Evolutionary conservation across 176 grass and related monocot species (phyloP), one percentile per base, ranked within the genome.

Genomic region (Oryza nivara): DNA sequence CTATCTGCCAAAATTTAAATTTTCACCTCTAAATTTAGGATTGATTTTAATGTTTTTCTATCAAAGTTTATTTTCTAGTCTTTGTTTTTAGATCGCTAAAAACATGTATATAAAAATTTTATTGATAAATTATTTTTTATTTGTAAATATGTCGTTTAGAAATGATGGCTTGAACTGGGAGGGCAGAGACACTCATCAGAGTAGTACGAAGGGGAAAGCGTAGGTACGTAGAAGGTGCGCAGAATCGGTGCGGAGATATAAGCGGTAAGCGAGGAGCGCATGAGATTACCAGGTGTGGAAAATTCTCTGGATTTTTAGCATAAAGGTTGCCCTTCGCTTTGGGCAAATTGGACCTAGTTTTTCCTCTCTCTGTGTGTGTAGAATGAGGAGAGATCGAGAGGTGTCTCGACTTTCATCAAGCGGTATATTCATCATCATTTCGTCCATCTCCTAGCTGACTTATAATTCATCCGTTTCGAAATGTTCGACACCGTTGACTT

Each of bases 401-500:
- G 47, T 11, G 61, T 68, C 69, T 74, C 58, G 48, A 11, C 51
- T 11, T 69, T 26, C 26, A 26, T 69, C 63, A 20, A 63, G 36
- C 19, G 7, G 47, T 88, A 49, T 75, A 75, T 75, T 48, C 75
- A 73, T 51, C 17, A 75, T 89, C 25, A 75, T 89, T 61, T 69
- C 70, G 7, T 85, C 82, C 68, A 40, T 9, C 22, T n/a, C 68
- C 5, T 10, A 32, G 56, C 56, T n/a, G 45, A 13, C 68, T 72
- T 25, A 35, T 26, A 26, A 1, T 26, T 1, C 1, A 1, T 26
- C 26, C 26, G 26, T 26, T 26, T 26, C 1, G 0, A 26, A 26
- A 26, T 26, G 1, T 26, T 26, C 1, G 1, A 26, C 26, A 26
- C 26, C 26, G 1, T 26, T 26, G 26, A 26, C 26, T 26, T 26